phyloP scores from a whole-genome alignment of 2,329 filamentous ascomycete genomes.

The Venturia asperata region DNA sequence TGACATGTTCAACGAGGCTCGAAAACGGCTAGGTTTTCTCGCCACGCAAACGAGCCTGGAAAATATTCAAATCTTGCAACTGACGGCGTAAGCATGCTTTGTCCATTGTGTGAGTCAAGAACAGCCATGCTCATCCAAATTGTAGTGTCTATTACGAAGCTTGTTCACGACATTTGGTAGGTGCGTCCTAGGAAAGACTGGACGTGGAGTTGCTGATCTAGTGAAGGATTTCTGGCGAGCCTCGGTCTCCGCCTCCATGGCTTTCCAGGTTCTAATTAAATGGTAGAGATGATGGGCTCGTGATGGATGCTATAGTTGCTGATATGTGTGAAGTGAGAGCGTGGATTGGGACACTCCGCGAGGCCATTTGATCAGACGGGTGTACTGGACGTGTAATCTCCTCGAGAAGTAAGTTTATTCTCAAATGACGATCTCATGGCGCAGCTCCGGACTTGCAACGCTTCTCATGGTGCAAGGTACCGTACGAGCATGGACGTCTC shows the following conservation, averaged over 20 bases:
- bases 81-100: constrained; percentile 44
- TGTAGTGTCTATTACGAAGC: constrained; percentile 47
- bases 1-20: constrained; percentile 55
- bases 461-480: not conserved
- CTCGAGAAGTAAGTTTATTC: constrained; percentile 44
- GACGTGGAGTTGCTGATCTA: constrained; percentile 13
- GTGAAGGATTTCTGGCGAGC: constrained; percentile 55
- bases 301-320: constrained; percentile 27
- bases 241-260: constrained; percentile 48
- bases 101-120: not conserved
- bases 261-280: constrained; percentile 50
- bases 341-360: constrained; percentile 42
- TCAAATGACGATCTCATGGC: not conserved
- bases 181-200: constrained; percentile 21
- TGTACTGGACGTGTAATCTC: constrained; percentile 52
- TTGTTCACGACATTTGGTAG: constrained; percentile 46
- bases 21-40: constrained; percentile 52
- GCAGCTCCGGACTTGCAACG: not conserved
- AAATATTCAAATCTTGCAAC: constrained; percentile 51
- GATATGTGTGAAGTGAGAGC: constrained; percentile 23
- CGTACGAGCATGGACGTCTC: constrained; percentile 1
- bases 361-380: constrained; percentile 22
- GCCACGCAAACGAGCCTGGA: constrained; percentile 50
- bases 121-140: constrained; percentile 11
- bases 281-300: constrained; percentile 38